Evolutionary conservation across 768 basidiomycete species (phyloP), one percentile per base, ranked within the genome.

Genomic region (Nevesoporus exiguus): DNA sequence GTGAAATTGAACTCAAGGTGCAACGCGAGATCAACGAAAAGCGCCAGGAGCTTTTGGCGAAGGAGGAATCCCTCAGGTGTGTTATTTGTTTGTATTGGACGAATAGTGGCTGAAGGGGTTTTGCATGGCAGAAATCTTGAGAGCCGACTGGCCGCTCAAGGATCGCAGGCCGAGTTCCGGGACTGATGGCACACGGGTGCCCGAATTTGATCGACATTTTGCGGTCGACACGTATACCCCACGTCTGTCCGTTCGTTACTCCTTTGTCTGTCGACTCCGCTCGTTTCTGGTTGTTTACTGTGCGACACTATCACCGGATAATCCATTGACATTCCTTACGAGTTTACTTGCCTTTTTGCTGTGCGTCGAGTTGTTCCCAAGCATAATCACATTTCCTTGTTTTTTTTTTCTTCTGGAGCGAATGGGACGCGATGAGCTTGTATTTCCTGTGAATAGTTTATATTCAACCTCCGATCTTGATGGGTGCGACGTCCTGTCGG

Each of bases 1-100:
- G 96, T 58, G 97, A 99, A 76, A 90, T 98, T 72, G 97, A 99
- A 72, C 82, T 98, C 72, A 95, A 93, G 72, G 93, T 98, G 27
- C 95, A 98, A 73, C 83, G 97, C 46, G 97, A 99, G 78, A 93
- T 99, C 73, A 92, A 90, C 69, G 91, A 98, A 78, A 95, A 96
- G 77, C 80, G 94, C 66, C 96, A 98, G 70, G 96, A 98, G 68
- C 75, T 98, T 57, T 75, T 97, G 65, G 97, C 96, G 37, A 97
- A 96, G 71, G 96, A 97, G 71, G 95, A 97, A 72, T 90, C 90
- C 41, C 88, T 93, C 64, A 83, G 89, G 88, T 90, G 56, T 49
- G 80, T 58, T 51, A 51, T n/a, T 50, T 17, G 9, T 24, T n/a
- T 27, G 19, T 47, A 43, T 10, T 19, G 37, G 22, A 47, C 29